Evolutionary conservation across 2,329 filamentous ascomycete species (phyloP).

Genomic region (Colletotrichum sp.): DNA sequence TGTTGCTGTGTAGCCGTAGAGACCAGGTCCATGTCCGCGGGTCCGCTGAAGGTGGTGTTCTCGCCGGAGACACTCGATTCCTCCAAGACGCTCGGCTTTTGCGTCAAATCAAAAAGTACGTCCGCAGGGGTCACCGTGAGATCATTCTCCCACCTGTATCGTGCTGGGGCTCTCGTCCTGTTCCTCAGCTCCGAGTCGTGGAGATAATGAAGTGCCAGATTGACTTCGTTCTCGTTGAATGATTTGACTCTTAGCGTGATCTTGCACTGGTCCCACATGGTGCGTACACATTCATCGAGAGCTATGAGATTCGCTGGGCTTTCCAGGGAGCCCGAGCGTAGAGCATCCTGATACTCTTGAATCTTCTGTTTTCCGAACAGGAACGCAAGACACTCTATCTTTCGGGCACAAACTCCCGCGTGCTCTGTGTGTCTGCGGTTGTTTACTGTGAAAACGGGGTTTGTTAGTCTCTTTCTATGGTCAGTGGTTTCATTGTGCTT

Average conservation of each 20-base stretch:
- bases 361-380: background rate
- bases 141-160: background rate
- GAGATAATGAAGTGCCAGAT: background rate
- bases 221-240: background rate
- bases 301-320: background rate
- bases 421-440: background rate
- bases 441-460: background rate
- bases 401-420: background rate
- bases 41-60: too few species aligned
- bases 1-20: background rate
- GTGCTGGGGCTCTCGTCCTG: background rate
- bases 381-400: background rate
- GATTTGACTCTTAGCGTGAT: background rate
- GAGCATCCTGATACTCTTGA: background rate
- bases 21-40: too few species aligned
- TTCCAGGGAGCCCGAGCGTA: background rate
- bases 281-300: background rate
- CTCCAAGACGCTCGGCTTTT: too few species aligned
- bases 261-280: background rate
- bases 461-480: background rate
- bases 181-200: background rate
- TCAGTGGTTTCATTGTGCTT: background rate
- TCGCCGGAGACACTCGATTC: too few species aligned
- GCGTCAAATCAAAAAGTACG: background rate
- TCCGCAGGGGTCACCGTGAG: background rate